Conservation (phyloP, 805 yeast genomes). For the Yarrowia hollandica region DNA sequence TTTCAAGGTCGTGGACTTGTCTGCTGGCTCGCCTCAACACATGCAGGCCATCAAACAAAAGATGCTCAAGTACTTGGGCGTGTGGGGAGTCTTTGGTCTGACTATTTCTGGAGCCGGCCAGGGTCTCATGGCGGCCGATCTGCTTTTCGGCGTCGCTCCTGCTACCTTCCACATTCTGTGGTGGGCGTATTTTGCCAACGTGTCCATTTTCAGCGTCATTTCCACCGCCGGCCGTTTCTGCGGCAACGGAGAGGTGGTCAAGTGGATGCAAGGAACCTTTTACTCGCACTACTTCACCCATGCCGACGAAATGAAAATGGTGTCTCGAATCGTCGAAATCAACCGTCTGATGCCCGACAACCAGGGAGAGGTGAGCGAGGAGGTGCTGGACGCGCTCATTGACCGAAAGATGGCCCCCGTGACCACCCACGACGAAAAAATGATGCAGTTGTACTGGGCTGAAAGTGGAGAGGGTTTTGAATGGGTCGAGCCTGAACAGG, state of each 20-base stretch:
- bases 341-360: conserved; percentile 52
- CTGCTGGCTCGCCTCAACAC: background rate
- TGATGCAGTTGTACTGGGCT: conserved; percentile 83
- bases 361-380: conserved; percentile 44
- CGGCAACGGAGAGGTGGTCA: conserved; percentile 55
- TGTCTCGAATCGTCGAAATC: conserved; percentile 62
- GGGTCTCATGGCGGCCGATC: conserved; percentile 6
- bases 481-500: conserved; percentile 89
- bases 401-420: conserved; percentile 43
- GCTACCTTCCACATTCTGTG: conserved; percentile 47
- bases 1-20: conserved; percentile 11
- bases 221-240: conserved; percentile 52
- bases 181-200: conserved; percentile 50
- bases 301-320: conserved; percentile 68
- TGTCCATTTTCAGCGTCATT: conserved; percentile 50
- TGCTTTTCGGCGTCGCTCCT: conserved; percentile 34
- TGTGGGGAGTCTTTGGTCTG: conserved; percentile 14
- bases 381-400: conserved; percentile 40
- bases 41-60: background rate
- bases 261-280: conserved; percentile 66
- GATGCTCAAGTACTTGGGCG: background rate
- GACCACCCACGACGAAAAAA: conserved; percentile 62
- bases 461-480: conserved; percentile 82
- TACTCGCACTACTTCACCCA: conserved; percentile 64
- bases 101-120: conserved; percentile 1